Evolutionary conservation across 345 rosid genomes (phyloP).

Genomic region (Gossypium turneri): DNA sequence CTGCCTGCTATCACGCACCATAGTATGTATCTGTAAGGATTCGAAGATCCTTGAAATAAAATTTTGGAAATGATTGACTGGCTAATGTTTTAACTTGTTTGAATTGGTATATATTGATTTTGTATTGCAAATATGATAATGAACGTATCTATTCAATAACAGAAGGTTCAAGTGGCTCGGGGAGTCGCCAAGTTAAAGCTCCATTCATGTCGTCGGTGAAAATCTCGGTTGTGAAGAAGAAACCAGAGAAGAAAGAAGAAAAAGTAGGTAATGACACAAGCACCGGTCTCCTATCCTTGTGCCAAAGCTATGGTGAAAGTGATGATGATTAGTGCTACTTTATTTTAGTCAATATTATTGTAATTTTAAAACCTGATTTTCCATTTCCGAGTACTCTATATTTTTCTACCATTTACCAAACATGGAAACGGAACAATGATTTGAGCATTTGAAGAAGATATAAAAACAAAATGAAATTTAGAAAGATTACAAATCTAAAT

Average conservation of each 20-base stretch:
- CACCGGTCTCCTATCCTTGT: conserved; percentile 46
- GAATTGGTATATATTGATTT: too few relatives aligned
- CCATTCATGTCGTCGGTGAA: conserved; percentile 28
- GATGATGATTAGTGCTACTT: conserved; percentile 44
- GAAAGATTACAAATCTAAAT: too few relatives aligned
- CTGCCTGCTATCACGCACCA: too few relatives aligned
- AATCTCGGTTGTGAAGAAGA: conserved; percentile 54
- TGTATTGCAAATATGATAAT: not conserved
- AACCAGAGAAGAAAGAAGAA: conserved; percentile 52
- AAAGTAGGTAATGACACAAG: conserved; percentile 17
- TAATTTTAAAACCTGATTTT: not conserved
- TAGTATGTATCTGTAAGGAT: too few relatives aligned
- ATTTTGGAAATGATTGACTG: too few relatives aligned
- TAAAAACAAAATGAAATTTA: too few relatives aligned
- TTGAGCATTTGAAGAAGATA: too few relatives aligned
- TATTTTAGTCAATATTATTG: not conserved
- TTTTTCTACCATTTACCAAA: too few relatives aligned
- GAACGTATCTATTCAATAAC: not conserved
- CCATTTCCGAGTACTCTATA: too few relatives aligned
- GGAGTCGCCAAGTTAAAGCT: conserved; percentile 26
- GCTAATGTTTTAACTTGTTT: too few relatives aligned
- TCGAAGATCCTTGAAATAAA: too few relatives aligned
- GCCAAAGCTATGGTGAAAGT: conserved; percentile 52
- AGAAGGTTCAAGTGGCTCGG: conserved; percentile 28
- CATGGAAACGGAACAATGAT: too few relatives aligned